phyloP scores from a whole-genome alignment of 768 basidiomycete genomes.

The Hirschioporus abietinus region DNA sequence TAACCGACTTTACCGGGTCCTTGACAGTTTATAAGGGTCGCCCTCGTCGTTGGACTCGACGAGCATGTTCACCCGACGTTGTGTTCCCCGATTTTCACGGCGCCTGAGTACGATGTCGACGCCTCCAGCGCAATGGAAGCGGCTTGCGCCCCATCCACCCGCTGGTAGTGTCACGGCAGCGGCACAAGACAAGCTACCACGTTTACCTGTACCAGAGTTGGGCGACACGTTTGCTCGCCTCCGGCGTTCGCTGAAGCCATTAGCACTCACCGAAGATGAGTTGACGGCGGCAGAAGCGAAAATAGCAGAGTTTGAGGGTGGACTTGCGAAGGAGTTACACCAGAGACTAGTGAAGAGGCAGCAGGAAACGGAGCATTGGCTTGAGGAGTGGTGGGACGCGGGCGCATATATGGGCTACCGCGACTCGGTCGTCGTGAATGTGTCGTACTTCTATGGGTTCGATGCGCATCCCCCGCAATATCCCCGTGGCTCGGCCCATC shows the following conservation, averaged over 20 bases:
- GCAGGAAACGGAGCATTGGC: constrained; percentile 65
- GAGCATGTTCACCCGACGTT: not conserved
- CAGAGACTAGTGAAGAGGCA: constrained; percentile 51
- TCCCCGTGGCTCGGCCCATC: constrained; percentile 49
- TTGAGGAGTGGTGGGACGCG: constrained; percentile 96
- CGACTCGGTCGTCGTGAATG: constrained; percentile 85
- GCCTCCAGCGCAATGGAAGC: constrained; percentile 65
- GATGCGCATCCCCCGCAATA: constrained; percentile 58
- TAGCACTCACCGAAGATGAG: constrained; percentile 61
- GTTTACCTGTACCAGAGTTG: constrained; percentile 73
- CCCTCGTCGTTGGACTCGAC: not conserved
- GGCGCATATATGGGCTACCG: constrained; percentile 76
- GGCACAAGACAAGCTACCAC: constrained; percentile 56
- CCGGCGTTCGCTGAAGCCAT: constrained; percentile 64
- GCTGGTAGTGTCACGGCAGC: constrained; percentile 56
- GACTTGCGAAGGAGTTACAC: constrained; percentile 50
- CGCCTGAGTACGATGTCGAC: constrained; percentile 13
- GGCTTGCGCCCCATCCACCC: constrained; percentile 53
- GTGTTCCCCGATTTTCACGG: not conserved
- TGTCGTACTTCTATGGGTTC: constrained; percentile 95
- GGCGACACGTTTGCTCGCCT: constrained; percentile 59
- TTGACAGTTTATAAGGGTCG: not conserved
- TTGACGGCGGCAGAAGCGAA: constrained; percentile 47
- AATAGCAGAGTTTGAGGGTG: constrained; percentile 59
- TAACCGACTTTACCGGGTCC: not conserved